Evolutionary conservation across 73 alveolate species (phyloP), one percentile per base, ranked within the genome.

Genomic region (Paramecium tetraurelia): DNA sequence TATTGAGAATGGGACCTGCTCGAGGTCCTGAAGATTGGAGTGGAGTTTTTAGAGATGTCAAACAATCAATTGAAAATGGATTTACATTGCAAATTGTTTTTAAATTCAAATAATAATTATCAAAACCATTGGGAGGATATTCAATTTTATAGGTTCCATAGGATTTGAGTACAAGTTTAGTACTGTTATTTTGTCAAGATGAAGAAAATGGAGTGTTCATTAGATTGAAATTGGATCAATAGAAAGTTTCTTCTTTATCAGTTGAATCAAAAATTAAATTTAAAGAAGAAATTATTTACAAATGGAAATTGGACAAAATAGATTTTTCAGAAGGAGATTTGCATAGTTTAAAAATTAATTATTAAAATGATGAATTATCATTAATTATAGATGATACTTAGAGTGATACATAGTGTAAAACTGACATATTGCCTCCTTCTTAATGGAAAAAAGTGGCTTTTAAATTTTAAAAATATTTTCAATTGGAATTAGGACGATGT

Each of bases 321-420:
- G 71, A 77, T 77, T 77, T 77, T 77, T 77, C 69, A 16, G 89
- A 77, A 77, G 89, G 89, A 41, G 89, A 77, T 22, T 33, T 77
- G n/a, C 89, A 77, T 77, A 43, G 75, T 43, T 21, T 77, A 40
- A 77, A 77, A 77, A n/a, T 77, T 41, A 46, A 43, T 43, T 77
- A 77, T 77, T 77, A 77, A 46, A 77, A 77, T 77, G 89, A 77
- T 77, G 89, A 77, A 77, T 77, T 77, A 77, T 77, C 89, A 41
- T 22, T 77, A 46, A 77, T 77, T n/a, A 40, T 77, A 43, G 71
- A 77, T 77, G 89, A 77, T 46, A 77, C 89, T 21, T 43, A 24
- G 41, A 43, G 75, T 77, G 89, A 77, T 16, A 77, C 27, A 6
- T 20, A 22, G 20, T 36, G 43, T 43, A 77, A 46, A 4, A 33